Evolutionary conservation across 2,329 filamentous ascomycete genomes (phyloP), one percentile per base, ranked within the genome.

Genomic region (Ophiocordyceps camponoti-saundersi): DNA sequence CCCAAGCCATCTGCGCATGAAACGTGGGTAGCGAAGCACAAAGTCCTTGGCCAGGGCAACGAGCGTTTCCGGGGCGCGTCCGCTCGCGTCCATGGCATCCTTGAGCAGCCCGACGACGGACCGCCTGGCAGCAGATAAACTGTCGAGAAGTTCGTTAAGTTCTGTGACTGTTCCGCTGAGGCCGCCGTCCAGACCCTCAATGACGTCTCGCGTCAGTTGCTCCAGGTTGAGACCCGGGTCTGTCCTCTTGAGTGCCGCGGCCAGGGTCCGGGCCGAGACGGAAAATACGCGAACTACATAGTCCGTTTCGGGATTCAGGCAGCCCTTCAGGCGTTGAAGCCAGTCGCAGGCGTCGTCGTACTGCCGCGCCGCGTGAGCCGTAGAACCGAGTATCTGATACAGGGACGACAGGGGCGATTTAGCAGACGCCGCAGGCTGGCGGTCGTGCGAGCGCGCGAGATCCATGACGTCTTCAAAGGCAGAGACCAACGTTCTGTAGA

Each of bases 1-100:
- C 13, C 79, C 79, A 2, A 82, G 62, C 75, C 79, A 82, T 43
- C 78, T 69, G 7, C 75, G 62, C 44, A 72, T 66, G 53, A 82
- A 78, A 2, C 76, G 69, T 13, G 79, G 78, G 49, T 77, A 72
- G 47, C 75, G 70, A 29, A 75, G 65, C 22, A 81, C 63, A 43
- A 82, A 70, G 0, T 67, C 63, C 52, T 79, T 74, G 8, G 80
- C 65, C n/a, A 70, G 63, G 1, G 55, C 53, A 29, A 56, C 41
- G 2, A 70, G 55, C 18, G 46, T 48, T 2, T 48, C 30, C 0
- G 53, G 48, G 2, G 50, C 51, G 2, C 49, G 44, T n/a, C 49
- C 48, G 3, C 44, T 47, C 2, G 53, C 48, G 15, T 56, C 55
- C 23, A 57, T 48, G 11, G 53, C 55, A 8, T 52, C 56, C 50